Evolutionary conservation across 805 yeast species (phyloP), one percentile per base, ranked within the genome.

Genomic region (Spathaspora arborariae): DNA sequence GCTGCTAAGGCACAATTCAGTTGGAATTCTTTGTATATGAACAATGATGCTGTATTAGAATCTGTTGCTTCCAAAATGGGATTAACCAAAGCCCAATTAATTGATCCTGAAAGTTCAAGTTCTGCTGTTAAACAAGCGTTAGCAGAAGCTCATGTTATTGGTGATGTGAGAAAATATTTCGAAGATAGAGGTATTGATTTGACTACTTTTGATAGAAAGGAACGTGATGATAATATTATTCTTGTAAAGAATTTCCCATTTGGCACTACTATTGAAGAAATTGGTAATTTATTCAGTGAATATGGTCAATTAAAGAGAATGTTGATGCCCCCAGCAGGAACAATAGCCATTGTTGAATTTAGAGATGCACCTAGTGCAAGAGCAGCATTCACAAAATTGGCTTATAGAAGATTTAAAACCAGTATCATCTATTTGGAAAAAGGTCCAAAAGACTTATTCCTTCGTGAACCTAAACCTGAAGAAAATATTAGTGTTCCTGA

Each of bases 121-220:
- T 85, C 96, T 44, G 97, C 96, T 1, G 98, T 94, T 11, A 88
- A 91, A 62, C 98, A 91, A 66, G 98, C 99, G 0, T 76, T 94
- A 52, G 98, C 99, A 0, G 99, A 94, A 69, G 95, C 97, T 2
- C 94, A 90, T 59, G 96, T 91, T 15, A 84, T 94, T 58, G 94
- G 91, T 39, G 94, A 85, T 64, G 96, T 94, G 10, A 80, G 96
- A 59, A 80, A 81, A 55, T 94, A 82, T 66, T 94, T 94, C 64
- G 96, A 89, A 63, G 66, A 72, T 20, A 84, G 84, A 60, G 96
- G 96, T 30, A 88, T 94, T 38, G 97, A 92, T 69, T 70, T 94
- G 50, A 74, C 84, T 2, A 76, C 81, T 30, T 92, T 94, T 60
- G 69, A 68, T 42, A 73, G 75, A 50, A 75, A 70, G 49, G 91